Evolutionary conservation across 306 rosid species (phyloP).

Genomic region (Comarum palustre): DNA sequence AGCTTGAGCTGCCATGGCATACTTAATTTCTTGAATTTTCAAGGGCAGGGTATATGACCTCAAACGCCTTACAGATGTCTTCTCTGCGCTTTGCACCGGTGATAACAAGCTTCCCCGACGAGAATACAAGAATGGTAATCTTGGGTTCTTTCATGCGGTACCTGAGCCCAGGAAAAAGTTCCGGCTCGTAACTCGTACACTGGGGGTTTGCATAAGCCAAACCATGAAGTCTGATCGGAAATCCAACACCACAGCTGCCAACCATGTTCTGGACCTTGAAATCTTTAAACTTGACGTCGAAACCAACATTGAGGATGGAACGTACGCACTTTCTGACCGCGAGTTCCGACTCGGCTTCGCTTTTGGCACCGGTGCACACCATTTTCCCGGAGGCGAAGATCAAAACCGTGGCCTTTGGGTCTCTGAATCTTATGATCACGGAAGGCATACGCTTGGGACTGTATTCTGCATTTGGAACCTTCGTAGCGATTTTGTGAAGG

Average conservation of each 20-base stretch:
- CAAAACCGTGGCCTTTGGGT: background rate
- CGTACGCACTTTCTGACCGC: background rate
- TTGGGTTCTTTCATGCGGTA: background rate
- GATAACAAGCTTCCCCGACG: background rate
- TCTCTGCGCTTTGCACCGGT: background rate
- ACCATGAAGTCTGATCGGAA: background rate
- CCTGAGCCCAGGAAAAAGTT: background rate
- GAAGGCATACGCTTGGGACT: background rate
- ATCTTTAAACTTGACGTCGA: background rate
- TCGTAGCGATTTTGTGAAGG: too few relatives aligned
- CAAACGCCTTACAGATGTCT: background rate
- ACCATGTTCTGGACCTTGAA: background rate
- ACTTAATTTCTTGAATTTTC: background rate
- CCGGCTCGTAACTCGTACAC: background rate
- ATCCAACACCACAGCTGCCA: background rate
- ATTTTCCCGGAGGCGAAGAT: background rate
- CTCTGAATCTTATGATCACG: background rate
- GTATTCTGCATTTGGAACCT: background rate
- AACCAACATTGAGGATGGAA: background rate
- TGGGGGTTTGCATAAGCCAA: background rate
- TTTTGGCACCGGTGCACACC: background rate
- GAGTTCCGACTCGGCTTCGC: background rate
- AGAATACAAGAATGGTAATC: background rate
- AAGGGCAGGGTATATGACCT: background rate
- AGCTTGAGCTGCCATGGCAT: too few relatives aligned